Conservation (phyloP, 306 rosid genomes). For the Casuarina glauca region DNA sequence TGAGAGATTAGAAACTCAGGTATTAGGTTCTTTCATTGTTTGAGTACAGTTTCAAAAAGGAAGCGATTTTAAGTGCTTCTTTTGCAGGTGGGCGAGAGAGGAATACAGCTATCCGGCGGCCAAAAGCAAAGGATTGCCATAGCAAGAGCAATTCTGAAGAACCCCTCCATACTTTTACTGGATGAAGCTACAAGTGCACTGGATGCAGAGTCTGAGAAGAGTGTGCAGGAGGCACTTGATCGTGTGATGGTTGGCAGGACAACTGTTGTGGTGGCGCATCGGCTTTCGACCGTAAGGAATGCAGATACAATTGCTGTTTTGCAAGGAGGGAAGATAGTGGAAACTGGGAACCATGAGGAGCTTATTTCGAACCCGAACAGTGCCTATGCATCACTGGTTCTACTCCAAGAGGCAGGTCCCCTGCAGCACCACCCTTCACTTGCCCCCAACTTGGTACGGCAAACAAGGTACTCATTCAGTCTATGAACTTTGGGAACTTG, state of each 20-base stretch:
- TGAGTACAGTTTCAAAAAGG: not conserved
- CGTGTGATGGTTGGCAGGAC: slow-evolving; percentile 96
- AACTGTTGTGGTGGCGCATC: slow-evolving; percentile 85
- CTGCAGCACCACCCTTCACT: slow-evolving; percentile 55
- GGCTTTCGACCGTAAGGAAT: slow-evolving; percentile 87
- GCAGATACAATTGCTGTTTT: slow-evolving; percentile 87
- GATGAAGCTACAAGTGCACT: slow-evolving; percentile 98
- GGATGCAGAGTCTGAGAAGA: slow-evolving; percentile 93
- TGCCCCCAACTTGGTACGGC: slow-evolving; percentile 54
- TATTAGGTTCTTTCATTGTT: slow-evolving; percentile 11
- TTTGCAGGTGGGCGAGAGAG: slow-evolving; percentile 95
- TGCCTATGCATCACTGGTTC: slow-evolving; percentile 79
- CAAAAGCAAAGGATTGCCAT: slow-evolving; percentile 96
- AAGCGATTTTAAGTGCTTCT: slow-evolving; percentile 1
- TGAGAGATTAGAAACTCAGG: slow-evolving; percentile 92
- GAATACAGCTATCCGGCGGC: slow-evolving; percentile 94
- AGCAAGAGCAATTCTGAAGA: slow-evolving; percentile 86
- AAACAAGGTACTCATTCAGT: slow-evolving; percentile 56
- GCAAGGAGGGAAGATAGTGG: slow-evolving; percentile 83
- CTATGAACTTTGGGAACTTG: not conserved
- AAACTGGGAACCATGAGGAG: slow-evolving; percentile 86
- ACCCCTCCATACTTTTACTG: slow-evolving; percentile 76
- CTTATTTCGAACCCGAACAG: slow-evolving; percentile 73
- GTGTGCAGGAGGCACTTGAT: slow-evolving; percentile 97
- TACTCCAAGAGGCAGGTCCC: slow-evolving; percentile 72